phyloP scores from a whole-genome alignment of 2,329 filamentous ascomycete species.

The Pezicula rhizophila region DNA sequence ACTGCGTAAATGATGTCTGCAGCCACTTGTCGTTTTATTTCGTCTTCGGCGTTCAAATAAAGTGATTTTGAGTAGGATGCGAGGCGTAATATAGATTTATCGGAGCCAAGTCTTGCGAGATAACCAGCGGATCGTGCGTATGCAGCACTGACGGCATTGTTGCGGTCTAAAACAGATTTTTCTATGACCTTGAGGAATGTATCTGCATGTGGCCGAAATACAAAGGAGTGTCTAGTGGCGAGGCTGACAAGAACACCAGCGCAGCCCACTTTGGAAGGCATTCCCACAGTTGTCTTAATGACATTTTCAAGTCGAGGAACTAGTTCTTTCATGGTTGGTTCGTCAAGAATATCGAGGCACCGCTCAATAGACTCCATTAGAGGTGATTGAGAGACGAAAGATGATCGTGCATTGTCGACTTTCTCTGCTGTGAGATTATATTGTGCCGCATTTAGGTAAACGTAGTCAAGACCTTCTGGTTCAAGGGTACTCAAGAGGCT shows the following conservation, averaged over 20 bases:
- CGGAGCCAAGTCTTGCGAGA: slow-evolving; percentile 56
- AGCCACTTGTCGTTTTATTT: slow-evolving; percentile 65
- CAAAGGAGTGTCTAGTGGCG: slow-evolving; percentile 68
- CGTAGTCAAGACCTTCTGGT: slow-evolving; percentile 82
- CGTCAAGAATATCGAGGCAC: slow-evolving; percentile 78
- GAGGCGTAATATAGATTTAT: slow-evolving; percentile 44
- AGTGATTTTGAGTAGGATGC: slow-evolving; percentile 53
- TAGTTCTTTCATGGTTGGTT: slow-evolving; percentile 67
- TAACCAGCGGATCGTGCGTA: slow-evolving; percentile 88
- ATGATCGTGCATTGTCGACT: slow-evolving; percentile 81
- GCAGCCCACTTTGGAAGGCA: slow-evolving; percentile 91
- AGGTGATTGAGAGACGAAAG: slow-evolving; percentile 76
- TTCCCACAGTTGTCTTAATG: slow-evolving; percentile 80
- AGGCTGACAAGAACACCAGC: slow-evolving; percentile 79
- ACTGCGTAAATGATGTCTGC: slow-evolving; percentile 79
- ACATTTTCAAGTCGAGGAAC: slow-evolving; percentile 67
- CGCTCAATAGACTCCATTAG: slow-evolving; percentile 90
- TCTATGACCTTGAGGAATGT: slow-evolving; percentile 71
- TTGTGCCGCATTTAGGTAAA: slow-evolving; percentile 80
- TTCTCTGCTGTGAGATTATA: slow-evolving; percentile 82
- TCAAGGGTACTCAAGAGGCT: slow-evolving; percentile 82
- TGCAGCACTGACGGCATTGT: slow-evolving; percentile 85
- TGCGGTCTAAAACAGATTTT: slow-evolving; percentile 80
- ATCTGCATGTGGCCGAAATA: slow-evolving; percentile 71
- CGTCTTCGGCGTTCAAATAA: slow-evolving; percentile 79